Evolutionary conservation across 208 protist species (phyloP).

Genomic region (Tritrichomonas foetus): DNA sequence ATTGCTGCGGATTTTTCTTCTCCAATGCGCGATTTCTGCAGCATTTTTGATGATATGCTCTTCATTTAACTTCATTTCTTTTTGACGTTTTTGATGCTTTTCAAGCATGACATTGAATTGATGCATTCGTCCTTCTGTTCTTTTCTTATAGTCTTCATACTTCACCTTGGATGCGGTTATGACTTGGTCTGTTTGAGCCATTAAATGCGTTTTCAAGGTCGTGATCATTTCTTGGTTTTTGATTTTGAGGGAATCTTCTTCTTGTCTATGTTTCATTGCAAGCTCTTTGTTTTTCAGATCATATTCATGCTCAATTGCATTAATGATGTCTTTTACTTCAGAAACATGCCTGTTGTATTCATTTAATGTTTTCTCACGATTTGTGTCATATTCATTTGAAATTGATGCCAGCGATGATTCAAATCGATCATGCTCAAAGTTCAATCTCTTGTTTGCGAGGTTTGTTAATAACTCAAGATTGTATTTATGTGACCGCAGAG

Average conservation of each 20-base stretch:
- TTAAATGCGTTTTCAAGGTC: background rate
- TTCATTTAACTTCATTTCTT: background rate
- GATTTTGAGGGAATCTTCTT: background rate
- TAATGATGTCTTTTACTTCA: background rate
- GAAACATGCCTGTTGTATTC: background rate
- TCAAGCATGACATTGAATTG: slow-evolving; percentile 15
- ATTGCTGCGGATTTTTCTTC: background rate
- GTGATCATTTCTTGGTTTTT: background rate
- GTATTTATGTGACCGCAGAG: background rate
- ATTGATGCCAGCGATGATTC: background rate
- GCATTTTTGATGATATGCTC: background rate
- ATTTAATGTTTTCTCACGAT: background rate
- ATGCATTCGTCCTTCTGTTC: background rate
- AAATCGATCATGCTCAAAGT: background rate
- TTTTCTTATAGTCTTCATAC: background rate
- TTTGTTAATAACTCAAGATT: background rate
- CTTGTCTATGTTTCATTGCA: background rate
- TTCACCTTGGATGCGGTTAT: background rate
- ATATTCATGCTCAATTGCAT: background rate
- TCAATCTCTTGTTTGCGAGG: background rate
- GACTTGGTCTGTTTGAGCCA: background rate
- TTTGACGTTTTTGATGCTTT: background rate
- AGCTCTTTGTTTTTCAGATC: background rate
- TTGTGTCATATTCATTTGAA: background rate
- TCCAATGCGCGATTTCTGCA: background rate